Evolutionary conservation across 2,329 filamentous ascomycete genomes (phyloP).

Genomic region (Beauveria australis): DNA sequence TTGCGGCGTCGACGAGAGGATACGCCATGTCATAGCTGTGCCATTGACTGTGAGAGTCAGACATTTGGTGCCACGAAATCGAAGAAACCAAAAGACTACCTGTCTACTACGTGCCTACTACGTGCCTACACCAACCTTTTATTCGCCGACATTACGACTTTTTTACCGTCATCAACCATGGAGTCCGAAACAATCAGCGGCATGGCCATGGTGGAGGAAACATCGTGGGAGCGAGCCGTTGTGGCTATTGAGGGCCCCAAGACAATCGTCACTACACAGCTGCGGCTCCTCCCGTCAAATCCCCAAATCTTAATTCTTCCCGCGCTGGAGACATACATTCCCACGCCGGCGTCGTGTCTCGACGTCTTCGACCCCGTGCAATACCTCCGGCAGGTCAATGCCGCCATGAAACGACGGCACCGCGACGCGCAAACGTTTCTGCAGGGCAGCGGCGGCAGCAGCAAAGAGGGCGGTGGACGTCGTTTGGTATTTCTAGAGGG

Average conservation of each 20-base stretch:
- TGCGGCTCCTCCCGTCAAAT: slow-evolving; percentile 51
- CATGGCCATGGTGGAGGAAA: not conserved
- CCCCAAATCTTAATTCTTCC: slow-evolving; percentile 51
- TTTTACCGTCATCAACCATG: not conserved
- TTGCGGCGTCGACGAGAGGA: not conserved
- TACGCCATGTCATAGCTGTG: not conserved
- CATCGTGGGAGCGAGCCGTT: slow-evolving; percentile 34
- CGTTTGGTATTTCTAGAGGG: slow-evolving; percentile 51
- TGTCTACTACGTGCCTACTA: not conserved
- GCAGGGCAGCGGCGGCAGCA: slow-evolving; percentile 29
- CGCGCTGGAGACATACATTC: slow-evolving; percentile 38
- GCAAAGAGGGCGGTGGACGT: slow-evolving; percentile 33
- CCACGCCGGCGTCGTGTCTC: not conserved
- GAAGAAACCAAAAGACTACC: not conserved
- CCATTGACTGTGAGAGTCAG: not conserved
- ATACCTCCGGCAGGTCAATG: slow-evolving; percentile 42
- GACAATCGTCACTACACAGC: slow-evolving; percentile 48
- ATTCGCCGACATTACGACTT: not conserved
- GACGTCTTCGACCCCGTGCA: slow-evolving; percentile 22
- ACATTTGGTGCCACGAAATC: not conserved
- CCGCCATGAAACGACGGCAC: slow-evolving; percentile 38
- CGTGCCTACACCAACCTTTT: not conserved
- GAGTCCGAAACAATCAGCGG: not conserved
- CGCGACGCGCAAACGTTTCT: slow-evolving; percentile 45
- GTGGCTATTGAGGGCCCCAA: slow-evolving; percentile 52